These are phyloP conservation scores for Leishmania gerbilli DNA, from an alignment of 208 protist genomes.

Conservation along the genomic window DNA sequence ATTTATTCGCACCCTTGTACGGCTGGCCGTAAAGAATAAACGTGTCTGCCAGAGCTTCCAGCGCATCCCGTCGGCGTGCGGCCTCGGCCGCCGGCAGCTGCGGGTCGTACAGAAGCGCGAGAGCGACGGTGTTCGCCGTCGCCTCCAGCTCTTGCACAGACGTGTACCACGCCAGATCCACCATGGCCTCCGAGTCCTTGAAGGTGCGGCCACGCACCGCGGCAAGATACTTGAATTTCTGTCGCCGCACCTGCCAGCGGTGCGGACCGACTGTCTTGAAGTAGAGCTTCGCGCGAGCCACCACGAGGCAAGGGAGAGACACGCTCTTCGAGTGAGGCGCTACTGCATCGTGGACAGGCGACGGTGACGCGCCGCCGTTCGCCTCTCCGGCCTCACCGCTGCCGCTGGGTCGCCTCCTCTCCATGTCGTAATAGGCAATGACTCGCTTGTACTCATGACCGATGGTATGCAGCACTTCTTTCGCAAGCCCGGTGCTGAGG, in stretches of 20 bases:
- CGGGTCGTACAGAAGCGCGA: constrained; percentile 60
- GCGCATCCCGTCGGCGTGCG: constrained; percentile 46
- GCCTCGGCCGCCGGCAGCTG: constrained; percentile 32
- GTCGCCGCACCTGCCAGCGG: constrained; percentile 34
- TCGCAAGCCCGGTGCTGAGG: constrained; percentile 65
- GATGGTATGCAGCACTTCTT: constrained; percentile 71
- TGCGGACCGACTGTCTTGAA: constrained; percentile 38
- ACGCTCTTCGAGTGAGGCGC: background rate
- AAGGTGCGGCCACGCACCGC: constrained; percentile 68
- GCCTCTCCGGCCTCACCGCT: background rate
- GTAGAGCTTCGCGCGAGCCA: constrained; percentile 25
- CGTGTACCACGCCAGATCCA: constrained; percentile 82
- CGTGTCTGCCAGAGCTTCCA: constrained; percentile 51
- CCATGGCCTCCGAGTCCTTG: constrained; percentile 74
- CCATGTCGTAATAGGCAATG: constrained; percentile 53
- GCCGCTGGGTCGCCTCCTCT: background rate
- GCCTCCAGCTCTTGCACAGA: constrained; percentile 69
- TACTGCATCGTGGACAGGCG: background rate
- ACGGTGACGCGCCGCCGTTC: background rate
- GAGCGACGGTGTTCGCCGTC: constrained; percentile 66
- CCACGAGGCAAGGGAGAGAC: constrained; percentile 8
- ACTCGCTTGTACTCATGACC: constrained; percentile 77
- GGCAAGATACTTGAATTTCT: constrained; percentile 45
- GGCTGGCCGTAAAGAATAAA: constrained; percentile 72
- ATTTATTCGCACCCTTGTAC: constrained; percentile 76